Conservation (phyloP, 805 yeast species). For the Scheffersomyces coipomensis region DNA sequence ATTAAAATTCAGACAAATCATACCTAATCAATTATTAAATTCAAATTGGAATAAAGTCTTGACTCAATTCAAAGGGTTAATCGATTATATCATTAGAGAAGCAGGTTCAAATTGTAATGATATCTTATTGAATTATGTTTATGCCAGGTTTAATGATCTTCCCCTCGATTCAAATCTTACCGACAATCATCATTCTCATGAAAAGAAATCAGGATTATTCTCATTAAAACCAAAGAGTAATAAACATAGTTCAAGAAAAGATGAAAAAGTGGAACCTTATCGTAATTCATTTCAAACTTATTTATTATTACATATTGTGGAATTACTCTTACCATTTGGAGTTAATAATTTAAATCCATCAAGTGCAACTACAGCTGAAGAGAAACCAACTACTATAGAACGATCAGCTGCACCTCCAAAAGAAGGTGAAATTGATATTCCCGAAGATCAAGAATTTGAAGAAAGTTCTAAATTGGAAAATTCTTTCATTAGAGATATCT, state of each 20-base stretch:
- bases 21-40: slow-evolving; percentile 27
- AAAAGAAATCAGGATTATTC: slow-evolving; percentile 23
- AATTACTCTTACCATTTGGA: slow-evolving; percentile 34
- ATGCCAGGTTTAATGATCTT: slow-evolving; percentile 22
- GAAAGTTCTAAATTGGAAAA: slow-evolving; percentile 16
- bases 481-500: slow-evolving; percentile 26
- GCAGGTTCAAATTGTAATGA: slow-evolving; percentile 38
- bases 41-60: slow-evolving; percentile 29
- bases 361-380: slow-evolving; percentile 7
- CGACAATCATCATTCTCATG: background rate
- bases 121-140: slow-evolving; percentile 28
- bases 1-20: slow-evolving; percentile 23
- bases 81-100: slow-evolving; percentile 33
- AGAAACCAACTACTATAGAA: slow-evolving; percentile 6
- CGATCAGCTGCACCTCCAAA: slow-evolving; percentile 6
- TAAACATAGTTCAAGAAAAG: slow-evolving; percentile 15
- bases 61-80: slow-evolving; percentile 24
- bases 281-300: slow-evolving; percentile 34
- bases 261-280: slow-evolving; percentile 23
- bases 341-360: slow-evolving; percentile 25
- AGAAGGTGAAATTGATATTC: slow-evolving; percentile 3
- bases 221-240: slow-evolving; percentile 20
- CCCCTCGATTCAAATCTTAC: background rate
- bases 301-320: slow-evolving; percentile 28
- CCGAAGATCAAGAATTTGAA: slow-evolving; percentile 14